Percentiles rank a stretch among this genome's conserved stretches.
Conservation (phyloP, 1,284 basidiomycete genomes). For the Ustilago hordei region DNA sequence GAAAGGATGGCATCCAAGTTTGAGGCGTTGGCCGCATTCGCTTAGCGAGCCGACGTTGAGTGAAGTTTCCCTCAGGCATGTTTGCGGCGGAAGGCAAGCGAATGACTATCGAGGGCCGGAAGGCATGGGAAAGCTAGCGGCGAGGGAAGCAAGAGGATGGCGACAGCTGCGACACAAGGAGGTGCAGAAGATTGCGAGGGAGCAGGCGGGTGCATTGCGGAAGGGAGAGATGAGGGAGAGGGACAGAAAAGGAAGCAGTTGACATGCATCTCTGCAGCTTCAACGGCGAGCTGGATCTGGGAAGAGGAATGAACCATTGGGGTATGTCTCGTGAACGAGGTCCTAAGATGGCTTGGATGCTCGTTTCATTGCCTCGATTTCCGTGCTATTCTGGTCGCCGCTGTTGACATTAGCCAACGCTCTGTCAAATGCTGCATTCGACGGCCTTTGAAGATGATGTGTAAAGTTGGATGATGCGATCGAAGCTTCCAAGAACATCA, state of each 20-base stretch:
- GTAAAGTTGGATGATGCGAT: conserved; percentile 11
- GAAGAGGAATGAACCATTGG: conserved; percentile 33
- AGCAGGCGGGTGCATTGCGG: conserved; percentile 50
- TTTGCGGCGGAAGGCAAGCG: conserved; percentile 14
- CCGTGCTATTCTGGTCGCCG: conserved; percentile 15
- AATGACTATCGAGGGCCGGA: background rate
- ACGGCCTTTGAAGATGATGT: background rate
- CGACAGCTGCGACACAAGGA: conserved; percentile 9
- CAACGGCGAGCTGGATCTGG: conserved; percentile 2
- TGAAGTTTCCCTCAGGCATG: conserved; percentile 47
- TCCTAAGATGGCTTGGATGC: conserved; percentile 1
- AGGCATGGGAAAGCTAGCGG: conserved; percentile 1
- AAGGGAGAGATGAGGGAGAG: background rate
- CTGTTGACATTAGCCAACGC: conserved; percentile 1
- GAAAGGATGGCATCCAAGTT: conserved; percentile 6
- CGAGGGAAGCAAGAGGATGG: conserved; percentile 7
- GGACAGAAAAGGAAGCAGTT: background rate
- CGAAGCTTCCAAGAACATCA: conserved; percentile 2
- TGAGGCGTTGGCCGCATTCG: conserved; percentile 36
- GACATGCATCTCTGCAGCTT: conserved; percentile 5
- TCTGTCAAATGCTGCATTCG: background rate
- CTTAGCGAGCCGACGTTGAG: conserved; percentile 43
- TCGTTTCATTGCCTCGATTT: background rate
- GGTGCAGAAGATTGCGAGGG: conserved; percentile 38
- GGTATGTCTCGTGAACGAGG: conserved; percentile 26